Evolutionary conservation across 805 yeast genomes (phyloP).

Genomic region (Yamadazyma phyllophila): DNA sequence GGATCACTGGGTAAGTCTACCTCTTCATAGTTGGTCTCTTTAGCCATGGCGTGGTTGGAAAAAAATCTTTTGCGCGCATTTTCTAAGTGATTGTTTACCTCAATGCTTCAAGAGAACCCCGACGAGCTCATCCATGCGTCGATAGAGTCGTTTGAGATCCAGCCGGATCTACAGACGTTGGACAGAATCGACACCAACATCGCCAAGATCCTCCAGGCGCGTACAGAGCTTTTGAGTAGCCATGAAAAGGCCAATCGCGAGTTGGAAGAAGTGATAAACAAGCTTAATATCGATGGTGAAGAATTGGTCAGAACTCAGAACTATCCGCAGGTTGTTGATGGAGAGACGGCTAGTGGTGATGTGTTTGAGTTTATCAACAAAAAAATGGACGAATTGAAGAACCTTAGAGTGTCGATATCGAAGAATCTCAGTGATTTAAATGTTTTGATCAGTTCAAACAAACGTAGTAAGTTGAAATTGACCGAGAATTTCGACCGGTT

Average conservation of each 20-base stretch:
- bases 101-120: slow-evolving; percentile 32
- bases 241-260: slow-evolving; percentile 9
- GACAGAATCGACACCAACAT: slow-evolving; percentile 43
- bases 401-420: slow-evolving; percentile 42
- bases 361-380: slow-evolving; percentile 7
- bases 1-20: slow-evolving; percentile 42
- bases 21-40: slow-evolving; percentile 34
- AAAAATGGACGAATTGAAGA: slow-evolving; percentile 44
- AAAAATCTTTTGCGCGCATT: neutral
- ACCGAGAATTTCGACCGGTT: slow-evolving; percentile 37
- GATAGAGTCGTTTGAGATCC: slow-evolving; percentile 49
- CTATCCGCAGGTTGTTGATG: slow-evolving; percentile 12
- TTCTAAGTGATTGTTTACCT: neutral
- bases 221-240: slow-evolving; percentile 23
- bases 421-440: slow-evolving; percentile 51
- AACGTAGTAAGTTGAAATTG: slow-evolving; percentile 34
- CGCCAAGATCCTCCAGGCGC: slow-evolving; percentile 23
- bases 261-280: slow-evolving; percentile 12
- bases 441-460: slow-evolving; percentile 35
- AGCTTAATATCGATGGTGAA: slow-evolving; percentile 14
- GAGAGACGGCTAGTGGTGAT: slow-evolving; percentile 1
- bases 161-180: slow-evolving; percentile 47
- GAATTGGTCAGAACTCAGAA: slow-evolving; percentile 21
- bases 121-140: slow-evolving; percentile 40
- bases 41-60: slow-evolving; percentile 8